These are phyloP conservation scores for Colletotrichum spaethianum DNA, from an alignment of 2,329 filamentous ascomycete genomes.

Conservation along the genomic window DNA sequence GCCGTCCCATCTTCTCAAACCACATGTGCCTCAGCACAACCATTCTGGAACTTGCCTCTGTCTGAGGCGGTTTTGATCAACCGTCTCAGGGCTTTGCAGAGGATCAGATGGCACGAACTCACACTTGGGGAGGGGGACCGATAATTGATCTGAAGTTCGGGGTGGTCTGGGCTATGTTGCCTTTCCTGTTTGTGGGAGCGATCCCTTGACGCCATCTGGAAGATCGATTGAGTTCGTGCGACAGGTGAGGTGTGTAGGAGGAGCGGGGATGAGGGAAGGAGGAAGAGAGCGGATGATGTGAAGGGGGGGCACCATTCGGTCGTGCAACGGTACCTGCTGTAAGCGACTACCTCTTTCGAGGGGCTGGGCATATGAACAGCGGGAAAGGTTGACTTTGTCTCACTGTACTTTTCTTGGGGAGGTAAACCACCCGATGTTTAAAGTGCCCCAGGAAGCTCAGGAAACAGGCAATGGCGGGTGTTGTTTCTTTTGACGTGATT, in stretches of 20 bases:
- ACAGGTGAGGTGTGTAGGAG: slow-evolving; percentile 21
- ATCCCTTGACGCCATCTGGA: slow-evolving; percentile 39
- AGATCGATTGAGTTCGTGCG: slow-evolving; percentile 36
- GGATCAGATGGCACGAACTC: slow-evolving; percentile 41
- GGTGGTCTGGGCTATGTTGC: slow-evolving; percentile 25
- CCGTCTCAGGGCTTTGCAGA: slow-evolving; percentile 45
- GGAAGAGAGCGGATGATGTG: background rate
- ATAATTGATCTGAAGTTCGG: slow-evolving; percentile 23
- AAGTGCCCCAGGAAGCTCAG: background rate
- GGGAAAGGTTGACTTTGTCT: background rate
- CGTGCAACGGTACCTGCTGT: background rate
- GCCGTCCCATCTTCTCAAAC: slow-evolving; percentile 47
- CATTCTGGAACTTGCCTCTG: slow-evolving; percentile 40
- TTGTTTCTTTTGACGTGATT: slow-evolving; percentile 16
- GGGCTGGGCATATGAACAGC: background rate
- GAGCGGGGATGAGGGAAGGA: background rate
- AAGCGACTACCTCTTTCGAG: slow-evolving; percentile 8
- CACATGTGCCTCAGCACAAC: slow-evolving; percentile 48
- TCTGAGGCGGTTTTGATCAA: slow-evolving; percentile 44
- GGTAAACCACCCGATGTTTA: background rate
- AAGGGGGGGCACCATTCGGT: background rate
- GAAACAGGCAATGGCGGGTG: slow-evolving; percentile 30
- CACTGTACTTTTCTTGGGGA: slow-evolving; percentile 21
- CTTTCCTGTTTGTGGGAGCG: slow-evolving; percentile 11
- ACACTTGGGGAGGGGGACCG: background rate